These are phyloP conservation scores for Globisporangium emineosum DNA, from an alignment of 352 stramenopile genomes.

Conservation along the genomic window DNA sequence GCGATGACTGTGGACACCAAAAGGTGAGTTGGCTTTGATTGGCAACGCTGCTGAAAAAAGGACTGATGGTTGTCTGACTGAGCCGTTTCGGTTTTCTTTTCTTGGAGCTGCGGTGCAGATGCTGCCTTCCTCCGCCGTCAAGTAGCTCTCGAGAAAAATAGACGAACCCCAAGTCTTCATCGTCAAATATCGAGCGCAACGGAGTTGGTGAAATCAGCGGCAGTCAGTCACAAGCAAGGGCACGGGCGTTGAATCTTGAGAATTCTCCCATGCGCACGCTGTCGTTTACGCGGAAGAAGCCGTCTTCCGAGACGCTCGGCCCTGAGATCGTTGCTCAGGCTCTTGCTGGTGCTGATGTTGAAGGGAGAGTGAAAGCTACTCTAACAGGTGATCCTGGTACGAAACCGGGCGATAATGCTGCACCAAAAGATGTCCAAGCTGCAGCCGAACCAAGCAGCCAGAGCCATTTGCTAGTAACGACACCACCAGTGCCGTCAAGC, in stretches of 20 bases:
- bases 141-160: too few relatives aligned
- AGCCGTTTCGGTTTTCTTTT: slow-evolving; percentile 2
- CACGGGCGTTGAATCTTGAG: too few relatives aligned
- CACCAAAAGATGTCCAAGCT: neutral
- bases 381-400: neutral
- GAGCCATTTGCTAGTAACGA: neutral
- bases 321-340: neutral
- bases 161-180: too few relatives aligned
- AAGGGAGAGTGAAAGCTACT: neutral
- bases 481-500: neutral
- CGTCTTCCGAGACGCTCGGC: neutral
- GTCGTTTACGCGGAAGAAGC: slow-evolving; percentile 15
- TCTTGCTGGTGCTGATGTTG: neutral
- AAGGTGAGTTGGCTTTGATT: neutral
- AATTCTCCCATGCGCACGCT: slow-evolving; percentile 14
- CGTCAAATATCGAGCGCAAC: neutral
- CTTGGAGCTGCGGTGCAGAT: neutral
- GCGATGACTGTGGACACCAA: neutral
- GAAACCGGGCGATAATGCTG: neutral
- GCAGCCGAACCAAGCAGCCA: slow-evolving; percentile 2
- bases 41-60: neutral
- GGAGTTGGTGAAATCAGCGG: neutral
- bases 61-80: neutral
- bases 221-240: too few relatives aligned
- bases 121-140: neutral